Evolutionary conservation across 2,329 filamentous ascomycete genomes (phyloP), one percentile per base, ranked within the genome.

Genomic region (Lasiodiplodia theobromae): DNA sequence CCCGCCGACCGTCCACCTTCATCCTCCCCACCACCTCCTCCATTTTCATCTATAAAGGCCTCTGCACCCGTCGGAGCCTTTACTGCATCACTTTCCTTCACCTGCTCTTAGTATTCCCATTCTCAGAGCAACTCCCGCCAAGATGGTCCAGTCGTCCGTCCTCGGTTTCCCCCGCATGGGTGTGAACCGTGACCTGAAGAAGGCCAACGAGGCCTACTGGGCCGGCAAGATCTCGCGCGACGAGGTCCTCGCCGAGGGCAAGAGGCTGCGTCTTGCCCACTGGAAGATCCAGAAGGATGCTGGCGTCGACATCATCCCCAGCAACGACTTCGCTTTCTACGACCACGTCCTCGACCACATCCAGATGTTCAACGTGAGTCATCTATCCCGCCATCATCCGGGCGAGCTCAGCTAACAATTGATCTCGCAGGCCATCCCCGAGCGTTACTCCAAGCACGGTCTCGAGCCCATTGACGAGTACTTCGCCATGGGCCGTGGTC

Each of bases 281-380:
- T 99, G 96, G 96, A 94, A 97, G 87, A 97, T 99, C 85, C 96
- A 99, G 88, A 95, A 99, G 88, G 90, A 96, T 84, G 96, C 96
- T 74, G 96, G 96, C 80, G 94, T 98, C 83, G 93, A 97, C 80
- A 87, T 96, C 85, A 97, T 99, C 81, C 96, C 96, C 82, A 97
- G 92, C 92, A 99, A 99, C 83, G 96, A 99, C 89, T 99, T 99
- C 81, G 94, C 96, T 75, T 94, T 94, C 86, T 99, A 99, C 85
- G 95, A 98, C 83, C 95, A 98, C 81, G 92, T 98, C 78, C 91
- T 98, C 72, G 91, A 94, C 85, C 95, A 98, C 87, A 98, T 97
- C 83, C 94, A 97, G 87, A 91, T 97, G 84, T 97, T 97, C 82
- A 93, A 92, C 82, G 93, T 95, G 89, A 82, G 92, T 52, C 44